Base-by-base conservation (phyloP, 495 filamentous ascomycete genomes). In the Penicillium egyptiacum region DNA sequence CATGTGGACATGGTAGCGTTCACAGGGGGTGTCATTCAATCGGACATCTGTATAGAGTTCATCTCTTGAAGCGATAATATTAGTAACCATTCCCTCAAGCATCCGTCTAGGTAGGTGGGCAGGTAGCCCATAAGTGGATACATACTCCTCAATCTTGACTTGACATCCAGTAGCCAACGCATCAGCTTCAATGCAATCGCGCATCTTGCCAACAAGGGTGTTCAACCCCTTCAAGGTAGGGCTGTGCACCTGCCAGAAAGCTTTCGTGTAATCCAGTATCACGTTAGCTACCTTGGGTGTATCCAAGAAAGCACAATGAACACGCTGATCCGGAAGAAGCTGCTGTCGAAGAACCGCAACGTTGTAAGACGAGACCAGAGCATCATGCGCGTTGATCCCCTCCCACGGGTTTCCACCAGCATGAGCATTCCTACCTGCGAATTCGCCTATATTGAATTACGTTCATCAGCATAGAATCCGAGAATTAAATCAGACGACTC, bases 321-420 rank as follows among this genome's bases (percentile, higher is more conserved):
- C 81, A 1, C 85, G 73, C 56, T 88, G 80, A 22, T 79, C 76
- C 0, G 84, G 82, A 70, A 82, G 76, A 5, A 83, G 79, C 66
- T 88, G 85, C 62, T 88, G 85, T 5, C 86, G 78, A 3, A 88
- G 74, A 1, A 83, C 80, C 0, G 82, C 75, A 4, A 88, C 68
- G 46, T 79, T 87, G 66, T 88, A 89, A 4, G 82, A 79, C 0
- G 75, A 72, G 11, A 75, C 35, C 8, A 53, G 25, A 25, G 52
- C 52, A 26, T 55, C 52, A n/a, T 47, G 41, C 12, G 52, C 42
- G 26, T 55, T 55, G 22, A 55, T 55, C 11, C 52, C 52, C 35
- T 55, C 70, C 85, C 85, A 88, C 0, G 85, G 86, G 31, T 77
- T 80, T n/a, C 80, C 81, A 1, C 84, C 85, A 0, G 85, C 84